Conservation (phyloP, 768 basidiomycete genomes). For the Aureoboletus auriporus region DNA sequence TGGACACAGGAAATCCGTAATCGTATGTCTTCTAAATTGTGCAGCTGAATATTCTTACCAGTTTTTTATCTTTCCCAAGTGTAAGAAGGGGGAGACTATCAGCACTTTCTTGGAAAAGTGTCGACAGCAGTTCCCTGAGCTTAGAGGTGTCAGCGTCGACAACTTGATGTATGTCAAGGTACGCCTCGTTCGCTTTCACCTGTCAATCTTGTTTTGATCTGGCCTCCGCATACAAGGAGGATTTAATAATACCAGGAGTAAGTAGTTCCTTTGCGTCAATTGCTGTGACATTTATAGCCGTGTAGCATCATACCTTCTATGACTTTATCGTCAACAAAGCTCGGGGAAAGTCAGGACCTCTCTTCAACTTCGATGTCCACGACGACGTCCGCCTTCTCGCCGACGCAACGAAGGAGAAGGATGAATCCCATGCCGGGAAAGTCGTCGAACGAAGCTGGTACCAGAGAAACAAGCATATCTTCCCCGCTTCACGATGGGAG, state of each 20-base stretch:
- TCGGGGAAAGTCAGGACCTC: constrained; percentile 93
- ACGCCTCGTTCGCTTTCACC: constrained; percentile 13
- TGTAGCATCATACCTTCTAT: constrained; percentile 96
- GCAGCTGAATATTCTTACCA: neutral
- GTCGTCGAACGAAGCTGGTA: constrained; percentile 97
- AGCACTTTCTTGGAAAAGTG: constrained; percentile 89
- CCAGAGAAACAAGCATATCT: constrained; percentile 95
- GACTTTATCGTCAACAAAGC: constrained; percentile 99
- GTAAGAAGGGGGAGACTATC: constrained; percentile 94
- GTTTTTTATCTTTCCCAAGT: constrained; percentile 43
- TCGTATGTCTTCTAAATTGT: constrained; percentile 46
- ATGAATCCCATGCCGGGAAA: constrained; percentile 98
- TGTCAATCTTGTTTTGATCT: constrained; percentile 3
- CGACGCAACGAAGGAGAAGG: constrained; percentile 95
- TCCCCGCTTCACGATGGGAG: constrained; percentile 97
- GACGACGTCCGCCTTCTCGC: constrained; percentile 93
- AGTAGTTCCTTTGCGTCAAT: constrained; percentile 21
- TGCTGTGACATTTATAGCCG: neutral
- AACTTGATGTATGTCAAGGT: constrained; percentile 99
- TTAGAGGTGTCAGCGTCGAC: constrained; percentile 86
- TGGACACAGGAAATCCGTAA: constrained; percentile 90
- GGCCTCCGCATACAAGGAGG: constrained; percentile 59
- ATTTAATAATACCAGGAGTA: constrained; percentile 95
- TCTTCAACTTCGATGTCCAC: constrained; percentile 99
- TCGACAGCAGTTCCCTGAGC: constrained; percentile 87